Percentiles rank a stretch among this genome's conserved stretches.
Conservation (phyloP, 208 protist species). For the Crithidia fasciculata region DNA sequence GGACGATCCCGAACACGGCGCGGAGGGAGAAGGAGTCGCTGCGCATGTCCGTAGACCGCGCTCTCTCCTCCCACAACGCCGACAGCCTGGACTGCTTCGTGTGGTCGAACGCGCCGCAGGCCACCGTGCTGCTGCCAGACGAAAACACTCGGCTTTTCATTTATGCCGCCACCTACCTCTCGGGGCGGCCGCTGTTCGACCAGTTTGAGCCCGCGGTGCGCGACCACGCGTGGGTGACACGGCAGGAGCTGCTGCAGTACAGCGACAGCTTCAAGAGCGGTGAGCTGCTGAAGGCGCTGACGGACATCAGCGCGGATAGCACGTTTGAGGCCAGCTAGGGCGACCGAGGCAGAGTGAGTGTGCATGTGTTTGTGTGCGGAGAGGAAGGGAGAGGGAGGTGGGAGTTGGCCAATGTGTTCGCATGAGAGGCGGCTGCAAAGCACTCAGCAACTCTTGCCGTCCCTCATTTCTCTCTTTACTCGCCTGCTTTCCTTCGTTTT, state of each 20-base stretch:
- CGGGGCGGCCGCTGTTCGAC: conserved; percentile 72
- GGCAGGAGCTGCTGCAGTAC: conserved; percentile 76
- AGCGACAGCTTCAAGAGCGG: conserved; percentile 52
- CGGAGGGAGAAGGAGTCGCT: conserved; percentile 61
- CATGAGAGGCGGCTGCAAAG: neutral
- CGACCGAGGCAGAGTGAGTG: neutral
- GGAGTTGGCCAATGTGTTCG: neutral
- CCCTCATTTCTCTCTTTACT: neutral
- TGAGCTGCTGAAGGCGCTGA: conserved; percentile 64
- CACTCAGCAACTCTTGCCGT: no score
- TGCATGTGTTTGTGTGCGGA: neutral
- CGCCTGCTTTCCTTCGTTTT: neutral
- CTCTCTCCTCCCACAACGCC: conserved; percentile 55
- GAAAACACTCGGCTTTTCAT: conserved; percentile 69
- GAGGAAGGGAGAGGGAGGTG: no score
- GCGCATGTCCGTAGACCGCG: conserved; percentile 73
- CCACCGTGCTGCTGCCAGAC: conserved; percentile 42
- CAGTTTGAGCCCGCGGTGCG: conserved; percentile 45
- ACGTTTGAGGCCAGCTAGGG: conserved; percentile 50
- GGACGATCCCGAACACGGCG: conserved; percentile 67
- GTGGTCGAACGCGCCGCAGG: conserved; percentile 87
- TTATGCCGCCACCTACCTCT: conserved; percentile 74
- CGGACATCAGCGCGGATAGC: conserved; percentile 75
- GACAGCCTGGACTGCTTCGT: conserved; percentile 67
- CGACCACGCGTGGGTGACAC: conserved; percentile 86